Evolutionary conservation across 1,139 yeast genomes (phyloP).

Genomic region (Suhomyces bokatorum): DNA sequence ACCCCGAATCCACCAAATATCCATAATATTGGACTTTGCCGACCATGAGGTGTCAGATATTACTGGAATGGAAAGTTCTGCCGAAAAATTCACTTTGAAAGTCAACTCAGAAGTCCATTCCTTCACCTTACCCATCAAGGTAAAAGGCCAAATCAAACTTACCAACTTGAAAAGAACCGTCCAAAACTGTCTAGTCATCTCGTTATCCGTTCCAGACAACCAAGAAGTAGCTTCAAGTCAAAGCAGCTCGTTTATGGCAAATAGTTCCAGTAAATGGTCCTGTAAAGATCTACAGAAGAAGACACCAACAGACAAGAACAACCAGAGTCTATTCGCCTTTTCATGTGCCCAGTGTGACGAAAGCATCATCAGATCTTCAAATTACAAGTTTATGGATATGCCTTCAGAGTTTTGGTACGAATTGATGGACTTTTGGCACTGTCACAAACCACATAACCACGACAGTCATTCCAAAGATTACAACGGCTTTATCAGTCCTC

Average conservation of each 20-base stretch:
- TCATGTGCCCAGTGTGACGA: conserved; percentile 34
- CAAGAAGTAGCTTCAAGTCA: conserved; percentile 10
- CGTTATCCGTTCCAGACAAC: neutral
- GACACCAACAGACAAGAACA: conserved; percentile 26
- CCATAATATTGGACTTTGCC: conserved; percentile 28
- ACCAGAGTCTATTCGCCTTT: conserved; percentile 33
- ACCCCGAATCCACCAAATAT: conserved; percentile 38
- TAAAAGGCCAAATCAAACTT: conserved; percentile 10
- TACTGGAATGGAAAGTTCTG: conserved; percentile 10
- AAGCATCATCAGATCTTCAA: conserved; percentile 28
- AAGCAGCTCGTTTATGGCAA: conserved; percentile 8
- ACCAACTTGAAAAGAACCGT: conserved; percentile 12
- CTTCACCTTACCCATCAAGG: conserved; percentile 9
- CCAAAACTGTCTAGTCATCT: conserved; percentile 8
- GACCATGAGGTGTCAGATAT: conserved; percentile 14
- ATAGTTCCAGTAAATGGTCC: conserved; percentile 34
- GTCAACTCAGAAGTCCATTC: conserved; percentile 2
- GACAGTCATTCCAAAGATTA: conserved; percentile 25
- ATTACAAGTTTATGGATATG: conserved; percentile 55
- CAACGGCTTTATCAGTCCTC: conserved; percentile 48
- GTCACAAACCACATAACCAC: conserved; percentile 72
- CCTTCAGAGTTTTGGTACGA: conserved; percentile 96
- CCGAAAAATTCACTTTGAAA: neutral
- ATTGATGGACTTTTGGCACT: conserved; percentile 97
- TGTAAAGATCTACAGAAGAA: conserved; percentile 36